Base-by-base conservation (phyloP, 1,284 basidiomycete genomes). In the Pseudozyma pruni region DNA sequence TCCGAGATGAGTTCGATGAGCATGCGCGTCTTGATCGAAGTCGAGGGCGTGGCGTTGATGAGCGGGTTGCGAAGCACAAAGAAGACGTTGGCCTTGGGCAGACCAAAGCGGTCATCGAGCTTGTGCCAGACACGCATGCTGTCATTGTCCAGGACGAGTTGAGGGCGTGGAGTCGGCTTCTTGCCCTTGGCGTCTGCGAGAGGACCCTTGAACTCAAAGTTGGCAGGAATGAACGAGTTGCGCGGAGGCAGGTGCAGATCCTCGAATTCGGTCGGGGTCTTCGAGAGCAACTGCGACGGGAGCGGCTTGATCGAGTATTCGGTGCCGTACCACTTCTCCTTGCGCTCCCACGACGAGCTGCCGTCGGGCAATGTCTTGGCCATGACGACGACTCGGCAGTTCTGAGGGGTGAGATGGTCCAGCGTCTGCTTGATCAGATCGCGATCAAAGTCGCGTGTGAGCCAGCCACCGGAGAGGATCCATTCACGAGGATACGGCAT, bases 1-100 rank as follows among this genome's bases (percentile, higher is more conserved):
- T 99, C 96, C 35, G 88, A 89, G 74, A 98, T 90, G 27, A 98
- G 86, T 75, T 94, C 91, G 42, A 89, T 86, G 80, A 90, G 91
- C n/a, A 98, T 85, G 50, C 92, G 80, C 16, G 82, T 79, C 53
- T 80, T 91, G 66, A 64, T 76, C 29, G 81, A 77, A 11, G 79
- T 72, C 16, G 70, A 49, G 1, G 83, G 76, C 3, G 79, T 80
- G 2, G 72, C 68, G 55, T 84, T 83, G 59, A 84, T 79, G 19
- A 74, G 59, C 10, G 81, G 84, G 39, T 73, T 81, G 39, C 75
- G 75, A 11, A 82, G 56, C 16, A 76, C 66, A 25, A 81, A 53
- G 47, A 78, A 75, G n/a, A 81, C 64, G 52, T 80, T 80, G 37
- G 81, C 81, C 59, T 82, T 82, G 43, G 81, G 81, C 42, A 80